These are phyloP conservation scores for Pilobolus umbonatus DNA, from an alignment of 192 early-diverging fungal species.

Conservation along the genomic window DNA sequence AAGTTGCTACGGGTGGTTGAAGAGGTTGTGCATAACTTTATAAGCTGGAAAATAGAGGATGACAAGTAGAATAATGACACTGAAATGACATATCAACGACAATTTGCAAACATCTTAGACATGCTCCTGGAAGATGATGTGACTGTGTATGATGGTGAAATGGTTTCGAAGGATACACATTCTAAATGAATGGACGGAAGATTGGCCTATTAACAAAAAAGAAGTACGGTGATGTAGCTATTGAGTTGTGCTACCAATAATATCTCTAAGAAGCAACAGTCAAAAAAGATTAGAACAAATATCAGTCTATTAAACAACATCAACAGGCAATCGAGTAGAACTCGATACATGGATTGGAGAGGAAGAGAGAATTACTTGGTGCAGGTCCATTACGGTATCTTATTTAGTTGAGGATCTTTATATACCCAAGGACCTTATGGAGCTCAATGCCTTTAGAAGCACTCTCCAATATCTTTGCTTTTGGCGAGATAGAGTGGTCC, in stretches of 20 bases:
- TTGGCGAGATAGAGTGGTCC: slow-evolving; percentile 1
- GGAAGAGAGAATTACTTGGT: slow-evolving; percentile 10
- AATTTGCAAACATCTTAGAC: slow-evolving; percentile 17
- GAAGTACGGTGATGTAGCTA: slow-evolving; percentile 4
- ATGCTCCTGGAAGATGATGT: slow-evolving; percentile 14
- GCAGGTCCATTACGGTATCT: slow-evolving; percentile 10
- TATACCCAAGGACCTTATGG: slow-evolving; percentile 12
- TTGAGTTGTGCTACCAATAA: slow-evolving; percentile 8
- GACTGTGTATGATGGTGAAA: slow-evolving; percentile 16
- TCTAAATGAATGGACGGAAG: slow-evolving; percentile 11
- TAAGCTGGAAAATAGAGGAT: slow-evolving; percentile 16
- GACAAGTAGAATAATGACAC: slow-evolving; percentile 8
- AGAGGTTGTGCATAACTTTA: slow-evolving; percentile 17
- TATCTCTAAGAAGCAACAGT: slow-evolving; percentile 10
- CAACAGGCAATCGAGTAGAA: slow-evolving; percentile 6
- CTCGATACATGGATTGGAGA: slow-evolving; percentile 11
- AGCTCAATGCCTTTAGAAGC: slow-evolving; percentile 11
- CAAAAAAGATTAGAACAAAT: slow-evolving; percentile 15
- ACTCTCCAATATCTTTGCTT: slow-evolving; percentile 13
- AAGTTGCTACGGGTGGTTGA: slow-evolving; percentile 14
- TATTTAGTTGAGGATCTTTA: slow-evolving; percentile 12
- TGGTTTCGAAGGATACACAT: slow-evolving; percentile 11
- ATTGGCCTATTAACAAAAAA: slow-evolving; percentile 2
- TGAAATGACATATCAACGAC: slow-evolving; percentile 11
- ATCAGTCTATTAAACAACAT: slow-evolving; percentile 12